phyloP scores from a whole-genome alignment of 2,329 filamentous ascomycete genomes.

The Epichloe sylvatica region DNA sequence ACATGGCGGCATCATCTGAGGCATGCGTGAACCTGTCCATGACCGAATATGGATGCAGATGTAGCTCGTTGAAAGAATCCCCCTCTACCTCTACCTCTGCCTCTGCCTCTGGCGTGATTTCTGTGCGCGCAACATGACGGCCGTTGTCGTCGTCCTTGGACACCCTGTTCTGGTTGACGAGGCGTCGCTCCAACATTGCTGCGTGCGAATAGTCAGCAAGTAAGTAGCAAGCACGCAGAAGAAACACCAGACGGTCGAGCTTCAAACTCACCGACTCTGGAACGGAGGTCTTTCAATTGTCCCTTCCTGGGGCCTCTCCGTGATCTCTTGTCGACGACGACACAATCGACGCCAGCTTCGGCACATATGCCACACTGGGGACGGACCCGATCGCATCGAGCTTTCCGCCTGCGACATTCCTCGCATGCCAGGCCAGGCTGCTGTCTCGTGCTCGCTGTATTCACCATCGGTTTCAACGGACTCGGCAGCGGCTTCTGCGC shows the following conservation, averaged over 20 bases:
- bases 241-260: neutral
- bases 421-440: neutral
- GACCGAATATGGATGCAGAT: too few species aligned
- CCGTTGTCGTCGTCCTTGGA: too few species aligned
- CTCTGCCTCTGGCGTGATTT: neutral
- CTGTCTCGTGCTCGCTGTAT: neutral
- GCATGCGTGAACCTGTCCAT: too few species aligned
- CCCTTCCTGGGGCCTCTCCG: neutral
- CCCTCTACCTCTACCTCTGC: too few species aligned
- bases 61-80: too few species aligned
- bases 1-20: neutral
- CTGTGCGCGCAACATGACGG: neutral
- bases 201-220: neutral
- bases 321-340: neutral
- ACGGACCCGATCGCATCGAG: neutral
- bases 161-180: neutral
- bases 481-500: neutral
- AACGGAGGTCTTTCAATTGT: neutral
- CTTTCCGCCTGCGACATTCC: neutral
- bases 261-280: neutral
- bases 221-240: neutral
- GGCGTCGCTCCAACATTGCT: neutral
- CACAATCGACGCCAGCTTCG: neutral
- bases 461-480: neutral
- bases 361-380: neutral